Conservation (phyloP, 2,329 filamentous ascomycete species). For the Basipetospora sp. region DNA sequence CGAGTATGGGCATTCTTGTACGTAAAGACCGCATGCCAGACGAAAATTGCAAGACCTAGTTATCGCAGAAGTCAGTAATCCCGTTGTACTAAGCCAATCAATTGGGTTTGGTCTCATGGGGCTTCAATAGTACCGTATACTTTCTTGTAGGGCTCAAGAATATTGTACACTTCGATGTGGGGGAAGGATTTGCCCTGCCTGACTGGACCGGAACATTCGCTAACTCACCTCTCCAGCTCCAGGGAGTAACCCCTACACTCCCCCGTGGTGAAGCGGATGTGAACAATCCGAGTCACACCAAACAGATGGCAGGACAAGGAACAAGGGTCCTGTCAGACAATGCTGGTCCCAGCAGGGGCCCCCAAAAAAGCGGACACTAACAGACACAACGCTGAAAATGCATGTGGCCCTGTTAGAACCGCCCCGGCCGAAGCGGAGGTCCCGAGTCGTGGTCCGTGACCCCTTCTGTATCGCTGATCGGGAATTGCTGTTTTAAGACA, state of each 20-base stretch:
- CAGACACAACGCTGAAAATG: not conserved
- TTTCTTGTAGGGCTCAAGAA: not conserved
- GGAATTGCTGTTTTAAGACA: conserved; percentile 1
- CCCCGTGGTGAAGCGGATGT: not conserved
- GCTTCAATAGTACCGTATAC: not conserved
- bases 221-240: not conserved
- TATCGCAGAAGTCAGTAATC: no score
- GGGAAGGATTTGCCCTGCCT: not conserved
- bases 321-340: no score
- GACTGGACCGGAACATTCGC: not conserved
- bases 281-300: conserved; percentile 3
- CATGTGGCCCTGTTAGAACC: not conserved
- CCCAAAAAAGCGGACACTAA: not conserved
- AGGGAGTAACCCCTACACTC: not conserved
- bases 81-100: no score
- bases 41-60: no score
- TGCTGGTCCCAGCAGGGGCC: not conserved
- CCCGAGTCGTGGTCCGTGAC: conserved; percentile 2
- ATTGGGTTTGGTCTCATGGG: not conserved
- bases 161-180: not conserved
- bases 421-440: not conserved
- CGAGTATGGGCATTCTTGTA: not conserved
- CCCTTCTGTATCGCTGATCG: not conserved
- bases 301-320: conserved; percentile 4
- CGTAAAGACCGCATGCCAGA: not conserved